A percentile compares a stretch with the other conserved stretches of the same genome.
These are phyloP conservation scores for Boletus bicolor DNA, from an alignment of 768 basidiomycete genomes.

Conservation along the genomic window DNA sequence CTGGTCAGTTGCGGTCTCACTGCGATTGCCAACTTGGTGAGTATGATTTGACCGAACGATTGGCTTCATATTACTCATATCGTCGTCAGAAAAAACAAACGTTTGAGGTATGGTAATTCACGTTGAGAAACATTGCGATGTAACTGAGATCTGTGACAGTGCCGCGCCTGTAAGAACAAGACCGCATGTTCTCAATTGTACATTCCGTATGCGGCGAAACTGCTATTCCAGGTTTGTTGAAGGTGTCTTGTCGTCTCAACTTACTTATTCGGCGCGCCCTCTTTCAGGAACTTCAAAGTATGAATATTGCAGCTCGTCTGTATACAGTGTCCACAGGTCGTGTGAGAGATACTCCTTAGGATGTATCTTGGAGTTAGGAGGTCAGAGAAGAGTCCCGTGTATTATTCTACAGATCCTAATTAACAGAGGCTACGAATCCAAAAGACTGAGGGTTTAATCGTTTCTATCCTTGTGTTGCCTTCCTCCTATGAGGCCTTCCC, in stretches of 20 bases:
- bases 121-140: not conserved
- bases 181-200: conserved; percentile 89
- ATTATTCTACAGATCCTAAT: conserved; percentile 35
- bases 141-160: conserved; percentile 38
- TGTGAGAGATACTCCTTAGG: conserved; percentile 54
- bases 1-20: conserved; percentile 81
- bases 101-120: conserved; percentile 61
- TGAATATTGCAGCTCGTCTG: conserved; percentile 89
- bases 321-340: conserved; percentile 87
- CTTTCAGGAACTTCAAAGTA: conserved; percentile 82
- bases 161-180: conserved; percentile 96
- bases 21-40: conserved; percentile 91
- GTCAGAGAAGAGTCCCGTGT: conserved; percentile 20
- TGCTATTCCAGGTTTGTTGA: conserved; percentile 81
- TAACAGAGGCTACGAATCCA: conserved; percentile 5
- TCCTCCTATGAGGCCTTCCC: conserved; percentile 60
- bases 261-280: not conserved
- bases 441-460: conserved; percentile 28
- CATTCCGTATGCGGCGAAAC: conserved; percentile 95
- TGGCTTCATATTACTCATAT: conserved; percentile 9
- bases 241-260: not conserved
- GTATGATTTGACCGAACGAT: conserved; percentile 28
- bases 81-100: conserved; percentile 85
- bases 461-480: conserved; percentile 33
- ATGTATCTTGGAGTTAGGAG: not conserved